Base-by-base conservation (phyloP, 2,329 filamentous ascomycete species). In the Huntiella moniliformis region DNA sequence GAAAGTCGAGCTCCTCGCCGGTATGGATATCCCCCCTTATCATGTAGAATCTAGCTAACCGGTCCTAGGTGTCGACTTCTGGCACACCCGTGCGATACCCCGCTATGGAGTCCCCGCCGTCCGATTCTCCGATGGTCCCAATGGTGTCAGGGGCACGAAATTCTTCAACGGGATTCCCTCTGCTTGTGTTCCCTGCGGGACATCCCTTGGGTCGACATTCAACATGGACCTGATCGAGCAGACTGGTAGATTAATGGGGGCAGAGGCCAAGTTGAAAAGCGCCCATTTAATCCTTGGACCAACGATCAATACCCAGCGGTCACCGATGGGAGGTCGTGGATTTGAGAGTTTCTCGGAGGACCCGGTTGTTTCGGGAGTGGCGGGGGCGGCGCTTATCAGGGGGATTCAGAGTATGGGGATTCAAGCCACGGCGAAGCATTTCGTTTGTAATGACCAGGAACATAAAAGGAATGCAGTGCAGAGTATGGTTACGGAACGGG, bases 191-290 rank as follows among this genome's bases (percentile, higher is more conserved):
- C 81, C 84, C 0, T 82, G 84, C 1, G 83, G 81, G 1, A 74
- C 92, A 45, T 83, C 82, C 2, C 77, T 80, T 0, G 84, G 80
- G 0, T 73, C 81, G 1, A 91, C 82, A 0, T 92, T 82, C 81
- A 84, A 86, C 57, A 71, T 75, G 38, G 70, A 77, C 2, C 64
- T 91, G 42, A 85, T 91, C 62, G 74, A 77, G 45, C 63, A 75
- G 53, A 71, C 82, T 11, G 84, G 82, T 2, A 67, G 69, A 51
- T 79, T 72, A 43, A 68, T 84, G 56, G 84, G 76, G 3, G 66
- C 70, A 28, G 84, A 92, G 60, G 73, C 79, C 17, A 73, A 72
- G 44, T 65, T 71, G 7, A 77, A 79, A 53, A 83, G 83, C 31
- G 66, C 87, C 28, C 77, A 92, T 57, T 73, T 86, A 7, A 59